Base-by-base conservation (phyloP, 2,329 filamentous ascomycete genomes). In the Lachnellula cervina region DNA sequence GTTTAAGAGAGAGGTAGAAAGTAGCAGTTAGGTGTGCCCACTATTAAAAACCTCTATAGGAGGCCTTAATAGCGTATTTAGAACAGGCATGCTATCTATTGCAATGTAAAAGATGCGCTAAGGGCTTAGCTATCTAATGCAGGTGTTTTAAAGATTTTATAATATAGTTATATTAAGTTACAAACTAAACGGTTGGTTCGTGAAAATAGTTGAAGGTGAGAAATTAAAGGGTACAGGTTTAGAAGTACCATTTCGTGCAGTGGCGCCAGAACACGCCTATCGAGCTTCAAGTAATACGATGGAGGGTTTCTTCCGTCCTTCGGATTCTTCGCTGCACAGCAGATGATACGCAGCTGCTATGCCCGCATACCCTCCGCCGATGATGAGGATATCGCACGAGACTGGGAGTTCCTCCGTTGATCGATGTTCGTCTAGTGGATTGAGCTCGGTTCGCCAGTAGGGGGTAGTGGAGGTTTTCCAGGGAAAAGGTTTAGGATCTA, bases 351-450 rank as follows among this genome's bases (percentile, higher is more conserved):
- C 61, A 14, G 54, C 57, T 16, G 38, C 38, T 8, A 52, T 56
- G 34, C 61, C 61, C 8, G 61, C 52, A 46, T 48, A 55, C 8
- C 61, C 61, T 34, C 58, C 51, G 35, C 61, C 61, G 25, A 63
- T 59, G 42, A 63, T 59, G 8, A 61, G 48, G 16, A 62, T 45
- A 42, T 63, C 61, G 17, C 43, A 50, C 5, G 52, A 13, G 23
- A 40, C 28, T 4, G 59, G 61, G 6, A 61, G 32, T 9, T 16
- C 14, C 13, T 51, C 21, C 2, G 34, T 37, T 37, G 34, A 37
- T 37, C 34, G 8, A 16, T 37, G 14, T 5, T 37, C 34, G 34
- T 37, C 34, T 37, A 37, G 34, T 16, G 34, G 34, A 16, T 37
- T 5, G 9, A 37, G 34, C 4, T 37, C 34, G 9, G 34, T 11